A percentile compares a stretch with the other conserved stretches of the same genome.
phyloP scores from a whole-genome alignment of 1,284 basidiomycete species.

The Sporisorium scitamineum region DNA sequence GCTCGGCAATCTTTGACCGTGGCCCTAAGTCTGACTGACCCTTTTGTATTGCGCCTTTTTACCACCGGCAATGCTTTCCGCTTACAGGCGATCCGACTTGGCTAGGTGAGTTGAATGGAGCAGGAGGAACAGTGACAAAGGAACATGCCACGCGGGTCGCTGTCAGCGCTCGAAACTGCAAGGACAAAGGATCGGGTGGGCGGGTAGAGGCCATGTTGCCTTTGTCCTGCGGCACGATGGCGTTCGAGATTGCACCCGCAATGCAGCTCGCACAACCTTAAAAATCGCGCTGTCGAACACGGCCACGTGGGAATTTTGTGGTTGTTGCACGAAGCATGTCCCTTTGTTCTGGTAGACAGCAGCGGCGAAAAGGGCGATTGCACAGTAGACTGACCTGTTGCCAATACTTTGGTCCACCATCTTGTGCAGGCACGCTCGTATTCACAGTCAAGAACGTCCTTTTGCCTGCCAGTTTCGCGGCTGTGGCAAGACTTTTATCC shows the following conservation, averaged over 20 bases:
- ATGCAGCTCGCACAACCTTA: background rate
- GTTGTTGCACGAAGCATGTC: background rate
- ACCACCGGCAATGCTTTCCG: background rate
- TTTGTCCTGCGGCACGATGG: background rate
- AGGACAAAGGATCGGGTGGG: constrained; percentile 13
- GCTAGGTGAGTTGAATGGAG: constrained; percentile 38
- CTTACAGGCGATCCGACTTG: constrained; percentile 51
- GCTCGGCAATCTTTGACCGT: background rate
- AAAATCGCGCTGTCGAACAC: constrained; percentile 20
- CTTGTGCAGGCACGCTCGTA: constrained; percentile 59
- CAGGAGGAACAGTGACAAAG: constrained; percentile 1
- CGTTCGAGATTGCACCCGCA: constrained; percentile 16
- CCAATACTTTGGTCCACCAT: background rate
- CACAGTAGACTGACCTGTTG: constrained; percentile 1
- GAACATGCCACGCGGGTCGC: background rate
- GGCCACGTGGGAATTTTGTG: constrained; percentile 30
- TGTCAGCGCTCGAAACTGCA: background rate
- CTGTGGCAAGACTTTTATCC: constrained; percentile 67
- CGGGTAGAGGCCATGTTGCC: background rate
- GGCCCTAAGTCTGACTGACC: background rate
- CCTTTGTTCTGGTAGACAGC: constrained; percentile 9
- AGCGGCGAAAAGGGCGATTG: background rate
- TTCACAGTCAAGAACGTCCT: constrained; percentile 64
- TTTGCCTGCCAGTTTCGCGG: constrained; percentile 55
- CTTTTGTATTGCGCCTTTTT: background rate